Evolutionary conservation across 1,139 yeast species (phyloP).

Genomic region (Magnusiomyces starmeri): DNA sequence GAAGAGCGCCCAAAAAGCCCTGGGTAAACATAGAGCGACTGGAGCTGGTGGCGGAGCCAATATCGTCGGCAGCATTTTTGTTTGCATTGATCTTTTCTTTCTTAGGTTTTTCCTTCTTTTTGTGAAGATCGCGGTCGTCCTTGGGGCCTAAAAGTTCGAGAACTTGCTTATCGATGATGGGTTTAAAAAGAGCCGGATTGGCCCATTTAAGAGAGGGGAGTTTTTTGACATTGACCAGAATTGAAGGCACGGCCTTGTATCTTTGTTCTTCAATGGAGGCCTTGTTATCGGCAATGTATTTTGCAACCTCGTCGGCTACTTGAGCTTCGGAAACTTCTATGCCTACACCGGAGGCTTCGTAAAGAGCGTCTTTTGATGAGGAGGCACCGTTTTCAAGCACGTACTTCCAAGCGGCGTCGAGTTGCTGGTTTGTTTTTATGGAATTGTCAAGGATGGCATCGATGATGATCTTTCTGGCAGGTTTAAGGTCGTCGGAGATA

Average conservation of each 20-base stretch:
- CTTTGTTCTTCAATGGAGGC: constrained; percentile 59
- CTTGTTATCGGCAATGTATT: constrained; percentile 53
- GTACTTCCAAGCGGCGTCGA: constrained; percentile 74
- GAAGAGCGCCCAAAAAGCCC: constrained; percentile 92
- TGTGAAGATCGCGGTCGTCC: constrained; percentile 84
- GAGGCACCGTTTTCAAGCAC: constrained; percentile 30
- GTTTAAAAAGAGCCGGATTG: constrained; percentile 75
- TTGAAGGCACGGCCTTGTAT: constrained; percentile 66
- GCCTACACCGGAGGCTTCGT: constrained; percentile 75
- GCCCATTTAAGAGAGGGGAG: constrained; percentile 86
- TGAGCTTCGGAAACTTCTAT: constrained; percentile 59
- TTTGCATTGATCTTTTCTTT: constrained; percentile 23
- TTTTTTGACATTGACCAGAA: constrained; percentile 69
- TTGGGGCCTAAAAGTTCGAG: constrained; percentile 78
- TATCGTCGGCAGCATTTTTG: constrained; percentile 21
- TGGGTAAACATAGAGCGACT: constrained; percentile 81
- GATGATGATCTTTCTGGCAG: constrained; percentile 45
- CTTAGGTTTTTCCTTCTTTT: constrained; percentile 55
- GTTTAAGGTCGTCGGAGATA: constrained; percentile 23
- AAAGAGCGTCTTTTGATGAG: constrained; percentile 43
- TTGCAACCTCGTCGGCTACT: constrained; percentile 49
- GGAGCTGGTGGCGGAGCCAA: constrained; percentile 42
- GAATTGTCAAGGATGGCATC: constrained; percentile 58
- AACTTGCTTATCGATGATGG: constrained; percentile 70
- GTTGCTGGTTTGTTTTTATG: constrained; percentile 61